phyloP scores from a whole-genome alignment of 78 protist species.

The Pigoraptor vietnamica region DNA sequence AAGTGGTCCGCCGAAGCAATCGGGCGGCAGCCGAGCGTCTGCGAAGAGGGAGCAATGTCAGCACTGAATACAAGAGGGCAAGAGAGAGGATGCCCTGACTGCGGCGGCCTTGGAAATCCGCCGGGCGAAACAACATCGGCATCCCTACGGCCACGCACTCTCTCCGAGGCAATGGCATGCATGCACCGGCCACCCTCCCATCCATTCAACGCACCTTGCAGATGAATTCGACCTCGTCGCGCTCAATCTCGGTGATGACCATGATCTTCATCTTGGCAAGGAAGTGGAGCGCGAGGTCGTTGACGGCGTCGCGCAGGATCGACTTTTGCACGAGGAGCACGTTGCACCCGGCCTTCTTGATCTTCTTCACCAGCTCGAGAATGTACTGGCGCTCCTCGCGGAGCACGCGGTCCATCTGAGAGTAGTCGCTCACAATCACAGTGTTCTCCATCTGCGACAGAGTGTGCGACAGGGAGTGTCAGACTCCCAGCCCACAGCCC shows the following conservation, averaged over 20 bases:
- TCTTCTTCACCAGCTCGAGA: slow-evolving; percentile 81
- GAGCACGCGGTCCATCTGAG: slow-evolving; percentile 92
- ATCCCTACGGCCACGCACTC: background rate
- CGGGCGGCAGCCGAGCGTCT: slow-evolving; percentile 91
- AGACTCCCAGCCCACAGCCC: no score
- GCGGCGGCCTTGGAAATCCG: no score
- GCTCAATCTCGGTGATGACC: slow-evolving; percentile 94
- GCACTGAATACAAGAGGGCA: background rate
- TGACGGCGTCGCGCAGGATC: slow-evolving; percentile 95
- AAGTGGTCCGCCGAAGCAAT: slow-evolving; percentile 84
- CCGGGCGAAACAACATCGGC: no score
- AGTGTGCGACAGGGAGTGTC: no score
- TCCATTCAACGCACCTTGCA: slow-evolving; percentile 51
- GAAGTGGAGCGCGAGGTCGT: slow-evolving; percentile 87
- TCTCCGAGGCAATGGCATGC: background rate
- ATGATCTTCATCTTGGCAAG: slow-evolving; percentile 93
- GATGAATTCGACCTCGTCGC: slow-evolving; percentile 96
- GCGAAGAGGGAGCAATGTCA: background rate
- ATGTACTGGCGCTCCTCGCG: slow-evolving; percentile 92
- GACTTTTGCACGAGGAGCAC: slow-evolving; percentile 96
- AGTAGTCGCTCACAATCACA: slow-evolving; percentile 79
- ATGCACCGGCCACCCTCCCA: no score
- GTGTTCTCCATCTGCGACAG: slow-evolving; percentile 47
- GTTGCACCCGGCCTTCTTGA: slow-evolving; percentile 92
- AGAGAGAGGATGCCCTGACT: background rate